Percentiles rank a stretch among this genome's conserved stretches.
Evolutionary conservation across 148 eudicot species (phyloP).

Genomic region (Linanthus parryae): DNA sequence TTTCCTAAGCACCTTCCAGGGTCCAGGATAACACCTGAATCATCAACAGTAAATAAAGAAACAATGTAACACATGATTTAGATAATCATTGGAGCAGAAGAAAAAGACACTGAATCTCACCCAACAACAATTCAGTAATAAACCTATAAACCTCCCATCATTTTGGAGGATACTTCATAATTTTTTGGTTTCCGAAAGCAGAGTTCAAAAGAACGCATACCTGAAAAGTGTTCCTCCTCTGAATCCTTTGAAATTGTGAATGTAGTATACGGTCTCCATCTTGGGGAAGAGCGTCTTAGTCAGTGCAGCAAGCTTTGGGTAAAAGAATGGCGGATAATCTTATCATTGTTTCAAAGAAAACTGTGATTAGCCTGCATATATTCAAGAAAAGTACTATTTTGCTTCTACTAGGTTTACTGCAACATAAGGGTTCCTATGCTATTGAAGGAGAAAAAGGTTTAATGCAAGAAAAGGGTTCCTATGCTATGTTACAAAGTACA

Average conservation of each 20-base stretch:
- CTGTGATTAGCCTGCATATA: conserved; percentile 7
- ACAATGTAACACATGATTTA: background rate
- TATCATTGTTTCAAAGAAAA: conserved; percentile 32
- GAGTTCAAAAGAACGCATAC: conserved; percentile 22
- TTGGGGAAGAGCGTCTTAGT: conserved; percentile 69
- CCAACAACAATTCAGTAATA: background rate
- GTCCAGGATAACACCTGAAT: conserved; percentile 81
- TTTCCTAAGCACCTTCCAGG: conserved; percentile 80
- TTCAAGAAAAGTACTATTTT: too few relatives aligned
- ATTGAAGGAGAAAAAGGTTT: too few relatives aligned
- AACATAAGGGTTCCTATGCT: too few relatives aligned
- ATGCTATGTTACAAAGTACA: too few relatives aligned
- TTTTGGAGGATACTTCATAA: background rate
- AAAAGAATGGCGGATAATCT: conserved; percentile 95
- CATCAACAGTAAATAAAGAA: background rate
- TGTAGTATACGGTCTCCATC: conserved; percentile 95
- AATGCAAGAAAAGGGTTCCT: too few relatives aligned
- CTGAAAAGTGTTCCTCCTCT: conserved; percentile 93
- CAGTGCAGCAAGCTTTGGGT: conserved; percentile 88
- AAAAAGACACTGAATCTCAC: too few relatives aligned
- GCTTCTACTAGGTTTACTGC: too few relatives aligned
- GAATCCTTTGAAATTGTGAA: conserved; percentile 92
- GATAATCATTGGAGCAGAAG: too few relatives aligned
- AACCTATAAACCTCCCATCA: background rate
- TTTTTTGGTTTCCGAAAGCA: background rate